Conservation (phyloP, 345 rosid species). For the Trapa bicornis region DNA sequence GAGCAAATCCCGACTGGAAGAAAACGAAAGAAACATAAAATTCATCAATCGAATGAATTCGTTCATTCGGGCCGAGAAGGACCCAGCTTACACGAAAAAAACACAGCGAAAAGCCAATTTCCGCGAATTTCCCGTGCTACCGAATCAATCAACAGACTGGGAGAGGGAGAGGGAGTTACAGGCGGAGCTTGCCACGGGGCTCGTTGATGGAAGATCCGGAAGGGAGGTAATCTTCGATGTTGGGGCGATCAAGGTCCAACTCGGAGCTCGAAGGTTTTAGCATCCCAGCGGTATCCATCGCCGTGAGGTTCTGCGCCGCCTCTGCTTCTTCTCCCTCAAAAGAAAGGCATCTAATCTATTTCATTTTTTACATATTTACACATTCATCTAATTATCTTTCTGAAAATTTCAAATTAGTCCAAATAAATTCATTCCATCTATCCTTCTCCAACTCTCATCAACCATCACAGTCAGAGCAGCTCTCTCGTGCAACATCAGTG, state of each 20-base stretch:
- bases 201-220: conserved; percentile 79
- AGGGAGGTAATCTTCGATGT: conserved; percentile 91
- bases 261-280: conserved; percentile 61
- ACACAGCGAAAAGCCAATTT: neutral
- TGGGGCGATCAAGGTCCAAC: conserved; percentile 71
- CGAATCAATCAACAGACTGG: neutral
- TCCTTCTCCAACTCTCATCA: conserved; percentile 33
- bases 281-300: conserved; percentile 8
- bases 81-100: neutral
- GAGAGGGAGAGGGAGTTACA: conserved; percentile 23
- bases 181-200: conserved; percentile 76
- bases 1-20: conserved; percentile 68
- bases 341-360: neutral
- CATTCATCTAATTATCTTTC: no score
- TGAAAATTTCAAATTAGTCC: conserved; percentile 9
- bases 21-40: neutral
- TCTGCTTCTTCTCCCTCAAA: no score
- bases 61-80: neutral
- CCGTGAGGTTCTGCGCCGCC: neutral
- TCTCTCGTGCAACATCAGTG: conserved; percentile 71
- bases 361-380: no score
- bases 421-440: neutral
- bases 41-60: neutral
- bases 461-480: conserved; percentile 50
- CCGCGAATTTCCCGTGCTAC: neutral